Conservation (phyloP, 73 alveolate species). For the Paraurostyla sp. region DNA sequence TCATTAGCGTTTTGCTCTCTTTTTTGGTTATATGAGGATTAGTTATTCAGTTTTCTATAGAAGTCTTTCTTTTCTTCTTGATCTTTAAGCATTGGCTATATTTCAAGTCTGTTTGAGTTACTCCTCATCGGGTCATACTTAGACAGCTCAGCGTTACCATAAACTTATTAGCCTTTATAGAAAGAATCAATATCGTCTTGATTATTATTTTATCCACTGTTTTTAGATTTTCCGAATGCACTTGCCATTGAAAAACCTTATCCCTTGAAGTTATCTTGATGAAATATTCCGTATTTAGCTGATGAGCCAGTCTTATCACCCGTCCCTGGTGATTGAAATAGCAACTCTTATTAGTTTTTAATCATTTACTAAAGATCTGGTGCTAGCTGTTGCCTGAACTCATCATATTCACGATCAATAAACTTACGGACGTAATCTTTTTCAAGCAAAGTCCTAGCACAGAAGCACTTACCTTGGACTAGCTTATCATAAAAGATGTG, state of each 20-base stretch:
- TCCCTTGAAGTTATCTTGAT: no score
- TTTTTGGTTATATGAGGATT: neutral
- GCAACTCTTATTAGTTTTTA: no score
- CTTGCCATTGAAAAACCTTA: no score
- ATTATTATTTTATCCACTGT: no score
- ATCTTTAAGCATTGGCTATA: slow-evolving; percentile 17
- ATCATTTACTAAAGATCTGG: neutral
- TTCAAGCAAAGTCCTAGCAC: slow-evolving; percentile 66
- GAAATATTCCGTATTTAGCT: no score
- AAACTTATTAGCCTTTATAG: neutral
- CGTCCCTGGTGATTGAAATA: no score
- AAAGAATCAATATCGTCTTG: neutral
- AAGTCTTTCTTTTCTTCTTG: slow-evolving; percentile 8
- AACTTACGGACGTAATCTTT: slow-evolving; percentile 40
- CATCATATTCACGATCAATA: slow-evolving; percentile 38
- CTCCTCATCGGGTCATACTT: neutral
- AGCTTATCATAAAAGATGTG: slow-evolving; percentile 52
- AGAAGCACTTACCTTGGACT: slow-evolving; percentile 62
- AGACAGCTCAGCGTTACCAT: neutral
- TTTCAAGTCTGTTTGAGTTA: slow-evolving; percentile 5
- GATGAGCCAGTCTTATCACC: no score
- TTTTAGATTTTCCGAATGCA: no score
- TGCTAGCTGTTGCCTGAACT: slow-evolving; percentile 1
- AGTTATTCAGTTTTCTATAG: neutral
- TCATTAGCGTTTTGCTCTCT: neutral